Evolutionary conservation across 495 filamentous ascomycete species (phyloP).

Genomic region (Cetradonia linearis): DNA sequence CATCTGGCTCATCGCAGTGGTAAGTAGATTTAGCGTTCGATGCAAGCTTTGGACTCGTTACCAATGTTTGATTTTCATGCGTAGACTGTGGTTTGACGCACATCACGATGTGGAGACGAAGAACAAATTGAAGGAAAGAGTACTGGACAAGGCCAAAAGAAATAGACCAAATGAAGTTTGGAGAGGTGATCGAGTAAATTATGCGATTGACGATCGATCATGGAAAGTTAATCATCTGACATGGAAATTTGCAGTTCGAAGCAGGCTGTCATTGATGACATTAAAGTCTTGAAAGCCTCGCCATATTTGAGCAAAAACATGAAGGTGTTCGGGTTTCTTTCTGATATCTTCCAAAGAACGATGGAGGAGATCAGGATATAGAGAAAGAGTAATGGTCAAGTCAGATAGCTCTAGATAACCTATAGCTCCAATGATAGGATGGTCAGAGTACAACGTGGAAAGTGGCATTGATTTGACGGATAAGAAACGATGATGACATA

Average conservation of each 20-base stretch:
- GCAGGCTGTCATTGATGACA: slow-evolving; percentile 11
- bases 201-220: too few species aligned
- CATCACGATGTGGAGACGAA: slow-evolving; percentile 16
- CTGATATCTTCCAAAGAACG: neutral
- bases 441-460: neutral
- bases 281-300: neutral
- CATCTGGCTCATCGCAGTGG: slow-evolving; percentile 26
- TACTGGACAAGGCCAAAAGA: slow-evolving; percentile 9
- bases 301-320: slow-evolving; percentile 7
- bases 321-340: slow-evolving; percentile 8
- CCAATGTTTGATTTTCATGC: neutral
- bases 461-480: neutral
- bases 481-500: neutral
- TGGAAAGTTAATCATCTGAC: neutral
- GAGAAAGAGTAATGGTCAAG: neutral
- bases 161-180: slow-evolving; percentile 7
- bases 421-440: neutral
- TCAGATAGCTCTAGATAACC: neutral
- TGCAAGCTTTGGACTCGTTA: neutral
- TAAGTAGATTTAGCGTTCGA: neutral
- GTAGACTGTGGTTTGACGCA: slow-evolving; percentile 23
- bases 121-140: slow-evolving; percentile 13
- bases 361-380: neutral
- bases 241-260: slow-evolving; percentile 4
- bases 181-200: slow-evolving; percentile 9